Evolutionary conservation across 441 rosid species (phyloP), one percentile per base, ranked within the genome.

Genomic region (Cnidoscolus chayamansa): DNA sequence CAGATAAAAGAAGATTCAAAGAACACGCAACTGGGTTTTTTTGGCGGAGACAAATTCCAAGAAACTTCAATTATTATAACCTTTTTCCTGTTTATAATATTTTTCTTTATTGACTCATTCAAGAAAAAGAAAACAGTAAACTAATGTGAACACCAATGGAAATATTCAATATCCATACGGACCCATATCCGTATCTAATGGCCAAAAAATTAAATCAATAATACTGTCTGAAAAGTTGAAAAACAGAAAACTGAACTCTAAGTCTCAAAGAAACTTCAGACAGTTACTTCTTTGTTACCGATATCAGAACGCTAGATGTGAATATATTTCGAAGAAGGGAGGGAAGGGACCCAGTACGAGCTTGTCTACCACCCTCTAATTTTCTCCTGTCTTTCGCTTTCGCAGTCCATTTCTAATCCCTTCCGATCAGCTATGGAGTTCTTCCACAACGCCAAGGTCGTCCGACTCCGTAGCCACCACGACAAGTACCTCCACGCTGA

Each of bases 391-490:
- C 32, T 20, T 7, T 25, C 4, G 0, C 56, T 66, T 75, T 62
- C 10, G 20, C 73, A 69, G 80, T 30, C 70, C 40, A 76, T 53
- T 54, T 77, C 82, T 72, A 78, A 77, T 80, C 75, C 72, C 2
- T 37, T 8, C 72, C 70, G 67, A n/a, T 61, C 70, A 25, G 79
- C 31, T 0, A 89, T 87, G 93, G 93, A 87, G 71, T 74, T 84
- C 73, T 84, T 89, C 72, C 67, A 61, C 70, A 83, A 72, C 58
- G 88, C 91, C 30, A 82, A 83, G 71, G 80, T 81, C 3, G 84
- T 86, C 1, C 83, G 91, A 10, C 85, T 87, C 53, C 79, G 81
- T 9, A 84, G 91, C 77, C 78, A 83, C 83, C 93, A 74, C 67
- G 84, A 81, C 62, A 86, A 86, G 83, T 89, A 83, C 80, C 87